Evolutionary conservation across 1,284 basidiomycete genomes (phyloP), one percentile per base, ranked within the genome.

Genomic region (Stereum hirsutum): DNA sequence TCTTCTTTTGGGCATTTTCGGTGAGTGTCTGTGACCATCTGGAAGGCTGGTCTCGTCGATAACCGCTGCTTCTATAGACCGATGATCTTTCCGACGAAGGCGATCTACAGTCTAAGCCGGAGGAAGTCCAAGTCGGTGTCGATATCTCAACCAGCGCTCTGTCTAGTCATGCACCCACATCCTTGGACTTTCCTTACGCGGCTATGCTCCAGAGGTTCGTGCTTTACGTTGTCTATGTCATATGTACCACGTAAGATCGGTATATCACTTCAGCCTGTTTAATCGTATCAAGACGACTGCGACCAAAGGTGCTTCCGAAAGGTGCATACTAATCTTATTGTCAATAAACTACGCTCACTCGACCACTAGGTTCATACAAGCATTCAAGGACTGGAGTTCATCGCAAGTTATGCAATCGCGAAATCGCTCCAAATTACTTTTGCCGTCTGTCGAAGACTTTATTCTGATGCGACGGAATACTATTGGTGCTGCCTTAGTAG

Each of bases 1-100:
- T 71, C 48, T 68, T 67, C 54, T 57, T 68, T 26, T 71, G 67
- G 68, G 67, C 68, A 15, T 70, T 70, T 49, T 60, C 68, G 23
- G 69, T 71, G 45, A 23, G 60, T n/a, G n/a, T n/a, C 51, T 19
- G 33, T 19, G 26, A 41, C 39, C 27, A 34, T 24, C 33, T 39
- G 5, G 12, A 32, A 6, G 15, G 20, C 10, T 20, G 30, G 34
- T 10, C 28, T 34, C 14, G 44, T 40, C 34, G 28, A 8, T 8
- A 30, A 30, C 28, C 8, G 8, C n/a, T 30, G 21, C 21, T 26
- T 15, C 23, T 11, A 24, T 39, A 69, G 67, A 64, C 65, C 4
- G 66, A 70, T 44, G 67, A 69, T 48, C 49, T 69, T 35, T 62
- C 66, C 7, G 68, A 70, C 32, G 69, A 69, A 46, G 68, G 68